Conservation (phyloP, 2,329 filamentous ascomycete species). For the Exophiala sp. region DNA sequence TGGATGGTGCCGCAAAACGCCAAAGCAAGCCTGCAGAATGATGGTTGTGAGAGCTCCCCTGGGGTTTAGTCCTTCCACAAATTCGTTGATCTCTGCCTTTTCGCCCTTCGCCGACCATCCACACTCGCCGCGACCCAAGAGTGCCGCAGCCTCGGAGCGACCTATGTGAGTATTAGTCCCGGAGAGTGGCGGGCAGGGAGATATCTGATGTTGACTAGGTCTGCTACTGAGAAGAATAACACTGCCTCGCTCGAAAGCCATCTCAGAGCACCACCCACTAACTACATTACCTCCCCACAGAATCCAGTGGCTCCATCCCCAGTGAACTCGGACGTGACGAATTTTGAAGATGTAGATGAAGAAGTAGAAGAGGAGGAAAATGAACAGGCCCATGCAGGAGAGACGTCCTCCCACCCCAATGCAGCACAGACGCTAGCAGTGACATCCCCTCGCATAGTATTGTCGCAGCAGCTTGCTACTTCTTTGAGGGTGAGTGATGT, state of each 20-base stretch:
- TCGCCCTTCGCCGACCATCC: slow-evolving; percentile 56
- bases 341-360: slow-evolving; percentile 79
- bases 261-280: slow-evolving; percentile 34
- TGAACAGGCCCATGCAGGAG: slow-evolving; percentile 12
- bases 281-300: slow-evolving; percentile 41
- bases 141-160: slow-evolving; percentile 49
- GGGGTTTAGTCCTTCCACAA: slow-evolving; percentile 54
- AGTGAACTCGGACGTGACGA: slow-evolving; percentile 57
- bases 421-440: slow-evolving; percentile 6
- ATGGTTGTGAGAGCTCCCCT: slow-evolving; percentile 64
- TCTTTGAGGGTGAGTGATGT: slow-evolving; percentile 12
- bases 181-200: slow-evolving; percentile 40
- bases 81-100: slow-evolving; percentile 54
- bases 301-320: slow-evolving; percentile 65
- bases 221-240: slow-evolving; percentile 13
- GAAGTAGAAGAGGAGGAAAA: slow-evolving; percentile 53
- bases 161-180: slow-evolving; percentile 53
- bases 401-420: slow-evolving; percentile 2
- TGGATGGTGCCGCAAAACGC: slow-evolving; percentile 16
- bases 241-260: slow-evolving; percentile 14
- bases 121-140: slow-evolving; percentile 48
- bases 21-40: slow-evolving; percentile 20
- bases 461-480: slow-evolving; percentile 14
- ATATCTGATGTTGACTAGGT: slow-evolving; percentile 32
- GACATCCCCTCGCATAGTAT: slow-evolving; percentile 11